phyloP scores from a whole-genome alignment of 495 filamentous ascomycete genomes.

The Cenococcum geophilum region DNA sequence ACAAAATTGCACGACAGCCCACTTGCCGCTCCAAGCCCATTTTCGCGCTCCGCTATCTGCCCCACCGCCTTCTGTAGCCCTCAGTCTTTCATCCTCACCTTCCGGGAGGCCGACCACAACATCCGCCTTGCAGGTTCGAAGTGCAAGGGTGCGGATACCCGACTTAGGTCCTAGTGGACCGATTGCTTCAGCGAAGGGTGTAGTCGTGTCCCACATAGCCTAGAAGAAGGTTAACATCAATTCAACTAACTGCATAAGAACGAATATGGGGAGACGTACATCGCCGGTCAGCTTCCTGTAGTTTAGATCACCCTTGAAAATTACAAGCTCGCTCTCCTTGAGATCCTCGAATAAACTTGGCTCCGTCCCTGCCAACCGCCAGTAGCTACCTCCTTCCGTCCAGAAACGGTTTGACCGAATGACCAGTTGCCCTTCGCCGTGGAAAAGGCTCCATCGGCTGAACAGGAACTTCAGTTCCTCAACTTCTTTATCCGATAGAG shows the following conservation, averaged over 20 bases:
- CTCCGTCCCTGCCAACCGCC: constrained; percentile 68
- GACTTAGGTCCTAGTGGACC: constrained; percentile 77
- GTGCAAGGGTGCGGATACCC: constrained; percentile 71
- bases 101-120: constrained; percentile 80
- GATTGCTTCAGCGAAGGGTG: constrained; percentile 77
- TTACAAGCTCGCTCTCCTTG: constrained; percentile 77
- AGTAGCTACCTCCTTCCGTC: constrained; percentile 79
- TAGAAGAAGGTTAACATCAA: constrained; percentile 35
- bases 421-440: constrained; percentile 73
- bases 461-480: constrained; percentile 70
- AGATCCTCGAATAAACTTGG: constrained; percentile 68
- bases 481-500: constrained; percentile 61
- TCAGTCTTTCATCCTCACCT: constrained; percentile 75
- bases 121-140: constrained; percentile 94
- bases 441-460: constrained; percentile 67
- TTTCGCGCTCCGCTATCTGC: constrained; percentile 66
- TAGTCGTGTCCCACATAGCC: constrained; percentile 82
- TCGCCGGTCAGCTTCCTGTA: constrained; percentile 88
- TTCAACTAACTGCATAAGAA: neutral
- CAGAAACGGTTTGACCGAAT: constrained; percentile 82
- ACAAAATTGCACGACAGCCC: constrained; percentile 88
- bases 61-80: constrained; percentile 58
- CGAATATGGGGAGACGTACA: constrained; percentile 47
- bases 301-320: constrained; percentile 96
- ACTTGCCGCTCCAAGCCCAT: constrained; percentile 98